Evolutionary conservation across 2,329 filamentous ascomycete genomes (phyloP).

Genomic region (Arthrobotrys megalospora): DNA sequence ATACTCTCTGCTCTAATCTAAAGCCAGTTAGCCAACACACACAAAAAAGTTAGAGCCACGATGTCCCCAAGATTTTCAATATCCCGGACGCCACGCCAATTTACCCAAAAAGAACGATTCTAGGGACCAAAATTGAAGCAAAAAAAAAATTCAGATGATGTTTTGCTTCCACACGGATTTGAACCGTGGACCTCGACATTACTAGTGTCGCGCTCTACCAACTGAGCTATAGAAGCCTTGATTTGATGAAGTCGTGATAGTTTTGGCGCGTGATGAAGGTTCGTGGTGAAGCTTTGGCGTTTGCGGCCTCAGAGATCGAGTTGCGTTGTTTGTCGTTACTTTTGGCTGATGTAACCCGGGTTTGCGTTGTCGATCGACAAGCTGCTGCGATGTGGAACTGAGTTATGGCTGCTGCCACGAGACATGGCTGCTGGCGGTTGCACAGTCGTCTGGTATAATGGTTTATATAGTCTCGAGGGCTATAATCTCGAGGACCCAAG

Average conservation of each 20-base stretch:
- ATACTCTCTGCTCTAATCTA: slow-evolving; percentile 2
- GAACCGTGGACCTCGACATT: slow-evolving; percentile 55
- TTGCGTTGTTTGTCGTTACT: too few relatives aligned
- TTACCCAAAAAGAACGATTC: slow-evolving; percentile 15
- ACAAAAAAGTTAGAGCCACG: slow-evolving; percentile 29
- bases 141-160: background rate
- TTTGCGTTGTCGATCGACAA: too few relatives aligned
- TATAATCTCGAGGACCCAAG: too few relatives aligned
- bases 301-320: too few relatives aligned
- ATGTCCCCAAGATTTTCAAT: slow-evolving; percentile 20
- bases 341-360: too few relatives aligned
- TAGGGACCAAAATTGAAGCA: background rate
- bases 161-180: slow-evolving; percentile 40
- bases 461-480: too few relatives aligned
- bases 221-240: slow-evolving; percentile 49
- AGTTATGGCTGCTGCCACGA: too few relatives aligned
- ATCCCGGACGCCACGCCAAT: slow-evolving; percentile 13
- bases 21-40: background rate
- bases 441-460: too few relatives aligned
- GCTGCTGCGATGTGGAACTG: too few relatives aligned
- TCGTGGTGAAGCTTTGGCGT: background rate
- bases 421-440: too few relatives aligned
- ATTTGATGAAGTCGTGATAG: background rate
- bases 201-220: slow-evolving; percentile 58
- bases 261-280: background rate